These are phyloP conservation scores for Oryza coarctata DNA, from an alignment of 176 grass and related monocot species.

Conservation along the genomic window DNA sequence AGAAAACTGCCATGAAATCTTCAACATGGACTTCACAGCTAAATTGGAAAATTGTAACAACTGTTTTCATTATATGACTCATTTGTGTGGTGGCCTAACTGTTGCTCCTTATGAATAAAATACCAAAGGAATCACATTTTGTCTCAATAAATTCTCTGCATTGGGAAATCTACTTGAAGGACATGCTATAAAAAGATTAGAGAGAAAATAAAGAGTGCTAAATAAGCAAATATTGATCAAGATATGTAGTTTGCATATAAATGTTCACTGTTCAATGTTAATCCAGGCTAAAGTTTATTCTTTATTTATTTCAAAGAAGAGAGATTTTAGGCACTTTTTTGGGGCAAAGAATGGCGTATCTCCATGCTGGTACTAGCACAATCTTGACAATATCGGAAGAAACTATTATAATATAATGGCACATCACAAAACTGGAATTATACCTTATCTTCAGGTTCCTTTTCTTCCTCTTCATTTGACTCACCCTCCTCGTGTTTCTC, in stretches of 20 bases:
- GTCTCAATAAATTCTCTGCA: not conserved
- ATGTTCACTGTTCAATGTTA: not conserved
- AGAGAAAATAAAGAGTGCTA: not conserved
- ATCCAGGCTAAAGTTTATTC: not conserved
- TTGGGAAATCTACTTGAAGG: not conserved
- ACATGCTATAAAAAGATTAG: not conserved
- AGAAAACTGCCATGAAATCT: not conserved
- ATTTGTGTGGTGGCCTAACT: not conserved
- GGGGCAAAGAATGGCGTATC: not conserved
- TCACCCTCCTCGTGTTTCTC: constrained; percentile 47
- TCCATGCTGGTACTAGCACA: not conserved
- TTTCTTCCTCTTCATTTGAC: constrained; percentile 29
- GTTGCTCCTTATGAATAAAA: not conserved
- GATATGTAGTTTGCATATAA: too few species aligned
- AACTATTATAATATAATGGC: not conserved
- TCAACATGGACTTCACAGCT: not conserved
- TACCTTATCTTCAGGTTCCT: constrained; percentile 73
- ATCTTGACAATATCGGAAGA: not conserved
- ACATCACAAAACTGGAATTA: not conserved
- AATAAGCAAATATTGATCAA: not conserved
- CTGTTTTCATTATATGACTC: not conserved
- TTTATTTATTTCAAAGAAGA: not conserved
- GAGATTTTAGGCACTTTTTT: too few species aligned
- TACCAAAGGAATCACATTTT: not conserved
- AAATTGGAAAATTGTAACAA: not conserved